phyloP scores from a whole-genome alignment of 2,329 filamentous ascomycete genomes.

The Metarhizium robertsii region DNA sequence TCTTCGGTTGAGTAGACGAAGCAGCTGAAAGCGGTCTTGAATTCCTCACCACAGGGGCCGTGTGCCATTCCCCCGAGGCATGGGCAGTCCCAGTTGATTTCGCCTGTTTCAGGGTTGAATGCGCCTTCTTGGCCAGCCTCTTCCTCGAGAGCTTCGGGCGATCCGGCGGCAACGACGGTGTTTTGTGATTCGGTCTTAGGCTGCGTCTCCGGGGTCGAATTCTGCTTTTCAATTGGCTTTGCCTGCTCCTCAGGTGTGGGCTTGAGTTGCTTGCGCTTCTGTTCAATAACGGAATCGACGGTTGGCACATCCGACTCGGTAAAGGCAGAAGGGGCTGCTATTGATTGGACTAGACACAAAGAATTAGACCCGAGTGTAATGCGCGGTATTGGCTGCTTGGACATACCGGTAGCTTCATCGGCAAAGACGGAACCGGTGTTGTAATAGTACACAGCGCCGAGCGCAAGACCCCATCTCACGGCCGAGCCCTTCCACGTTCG shows the following conservation, averaged over 20 bases:
- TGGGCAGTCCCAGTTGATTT: constrained; percentile 99
- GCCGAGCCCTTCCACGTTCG: constrained; percentile 74
- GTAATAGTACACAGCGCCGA: constrained; percentile 81
- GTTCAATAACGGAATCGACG: constrained; percentile 56
- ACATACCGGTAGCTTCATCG: constrained; percentile 68
- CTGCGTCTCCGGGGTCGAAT: constrained; percentile 12
- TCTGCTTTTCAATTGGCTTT: constrained; percentile 13
- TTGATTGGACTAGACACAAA: constrained; percentile 15
- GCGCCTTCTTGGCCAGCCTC: constrained; percentile 83
- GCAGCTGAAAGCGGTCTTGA: constrained; percentile 93
- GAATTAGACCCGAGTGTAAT: neutral
- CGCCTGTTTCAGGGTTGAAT: constrained; percentile 96
- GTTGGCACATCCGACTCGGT: constrained; percentile 51
- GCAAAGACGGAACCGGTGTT: constrained; percentile 84
- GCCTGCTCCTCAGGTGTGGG: constrained; percentile 19
- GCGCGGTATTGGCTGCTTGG: neutral
- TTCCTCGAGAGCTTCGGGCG: constrained; percentile 55
- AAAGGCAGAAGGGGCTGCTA: constrained; percentile 39
- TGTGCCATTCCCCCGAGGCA: constrained; percentile 96
- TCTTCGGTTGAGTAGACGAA: constrained; percentile 94
- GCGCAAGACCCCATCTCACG: constrained; percentile 66
- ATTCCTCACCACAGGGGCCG: constrained; percentile 91
- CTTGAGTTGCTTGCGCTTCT: constrained; percentile 44
- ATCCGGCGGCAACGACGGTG: constrained; percentile 18
- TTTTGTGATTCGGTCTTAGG: constrained; percentile 17